A percentile compares a stretch with the other conserved stretches of the same genome.
Evolutionary conservation across 179 eudicot species (phyloP).

Genomic region (Amaranthus tricolor): DNA sequence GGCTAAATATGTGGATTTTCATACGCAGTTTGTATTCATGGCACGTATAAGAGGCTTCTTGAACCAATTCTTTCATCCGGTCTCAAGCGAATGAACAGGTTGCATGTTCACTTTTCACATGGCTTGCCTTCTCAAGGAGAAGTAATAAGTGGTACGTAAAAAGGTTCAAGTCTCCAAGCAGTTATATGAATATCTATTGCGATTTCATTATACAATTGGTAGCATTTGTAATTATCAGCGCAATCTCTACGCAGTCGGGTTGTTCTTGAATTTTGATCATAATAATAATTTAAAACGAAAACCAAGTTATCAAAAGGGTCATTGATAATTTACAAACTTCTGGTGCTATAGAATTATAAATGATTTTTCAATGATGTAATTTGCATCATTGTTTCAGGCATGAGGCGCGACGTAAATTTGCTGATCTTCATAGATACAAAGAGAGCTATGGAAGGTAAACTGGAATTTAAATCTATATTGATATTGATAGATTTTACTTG

Average conservation of each 20-base stretch:
- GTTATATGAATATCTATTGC: no score
- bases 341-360: no score
- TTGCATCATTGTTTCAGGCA: slow-evolving; percentile 50
- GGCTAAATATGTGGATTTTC: background rate
- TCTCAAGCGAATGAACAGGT: slow-evolving; percentile 75
- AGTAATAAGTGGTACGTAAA: slow-evolving; percentile 74
- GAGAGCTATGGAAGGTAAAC: slow-evolving; percentile 85
- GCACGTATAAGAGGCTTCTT: slow-evolving; percentile 72
- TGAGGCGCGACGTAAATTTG: slow-evolving; percentile 68
- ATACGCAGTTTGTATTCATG: slow-evolving; percentile 79
- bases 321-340: no score
- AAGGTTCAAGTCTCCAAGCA: background rate
- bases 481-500: no score
- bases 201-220: background rate
- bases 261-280: background rate
- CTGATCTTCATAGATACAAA: slow-evolving; percentile 68
- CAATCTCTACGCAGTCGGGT: background rate
- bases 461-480: background rate
- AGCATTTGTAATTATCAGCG: background rate
- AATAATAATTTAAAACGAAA: background rate
- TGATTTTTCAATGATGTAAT: slow-evolving; percentile 4
- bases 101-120: slow-evolving; percentile 84
- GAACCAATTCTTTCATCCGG: slow-evolving; percentile 73
- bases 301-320: no score
- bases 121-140: slow-evolving; percentile 87